Conservation (phyloP, 352 stramenopile genomes). For the Peronospora tabacina region DNA sequence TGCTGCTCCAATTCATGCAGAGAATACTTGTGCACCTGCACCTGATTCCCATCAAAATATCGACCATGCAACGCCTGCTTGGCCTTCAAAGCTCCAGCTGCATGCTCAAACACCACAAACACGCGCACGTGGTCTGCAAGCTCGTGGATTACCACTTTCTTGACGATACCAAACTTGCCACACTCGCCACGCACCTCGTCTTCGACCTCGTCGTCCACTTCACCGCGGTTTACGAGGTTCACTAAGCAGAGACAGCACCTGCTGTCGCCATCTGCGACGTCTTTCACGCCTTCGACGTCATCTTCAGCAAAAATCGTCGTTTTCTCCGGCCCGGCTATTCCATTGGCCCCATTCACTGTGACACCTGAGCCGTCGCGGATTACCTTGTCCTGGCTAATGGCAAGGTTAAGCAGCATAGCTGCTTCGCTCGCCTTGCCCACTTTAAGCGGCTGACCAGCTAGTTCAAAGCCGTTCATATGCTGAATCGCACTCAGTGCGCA, state of each 20-base stretch:
- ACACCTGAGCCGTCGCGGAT: conserved; percentile 27
- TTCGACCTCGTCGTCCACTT: conserved; percentile 65
- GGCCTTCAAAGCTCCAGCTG: conserved; percentile 36
- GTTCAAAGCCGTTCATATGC: conserved; percentile 78
- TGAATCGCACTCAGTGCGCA: conserved; percentile 62
- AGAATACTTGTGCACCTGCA: conserved; percentile 56
- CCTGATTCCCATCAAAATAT: conserved; percentile 72
- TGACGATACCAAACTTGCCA: conserved; percentile 49
- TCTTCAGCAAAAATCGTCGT: conserved; percentile 39
- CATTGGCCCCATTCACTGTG: conserved; percentile 2
- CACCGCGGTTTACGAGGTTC: conserved; percentile 59
- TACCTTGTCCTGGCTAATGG: conserved; percentile 57
- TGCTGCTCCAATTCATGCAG: conserved; percentile 36
- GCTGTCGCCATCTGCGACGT: conserved; percentile 25
- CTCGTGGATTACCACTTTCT: conserved; percentile 52
- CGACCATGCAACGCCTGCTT: conserved; percentile 58
- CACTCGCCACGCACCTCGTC: conserved; percentile 66
- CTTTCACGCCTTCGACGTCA: conserved; percentile 52
- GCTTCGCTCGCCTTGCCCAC: conserved; percentile 68
- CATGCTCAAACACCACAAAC: conserved; percentile 63
- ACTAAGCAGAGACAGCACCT: conserved; percentile 64
- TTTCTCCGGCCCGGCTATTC: conserved; percentile 13
- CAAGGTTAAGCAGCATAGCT: conserved; percentile 59
- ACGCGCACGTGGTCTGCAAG: conserved; percentile 64
- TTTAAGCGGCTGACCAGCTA: conserved; percentile 65